A percentile compares a stretch with the other conserved stretches of the same genome.
Evolutionary conservation across 2,329 filamentous ascomycete species (phyloP).

Genomic region (Cordyceps militaris): DNA sequence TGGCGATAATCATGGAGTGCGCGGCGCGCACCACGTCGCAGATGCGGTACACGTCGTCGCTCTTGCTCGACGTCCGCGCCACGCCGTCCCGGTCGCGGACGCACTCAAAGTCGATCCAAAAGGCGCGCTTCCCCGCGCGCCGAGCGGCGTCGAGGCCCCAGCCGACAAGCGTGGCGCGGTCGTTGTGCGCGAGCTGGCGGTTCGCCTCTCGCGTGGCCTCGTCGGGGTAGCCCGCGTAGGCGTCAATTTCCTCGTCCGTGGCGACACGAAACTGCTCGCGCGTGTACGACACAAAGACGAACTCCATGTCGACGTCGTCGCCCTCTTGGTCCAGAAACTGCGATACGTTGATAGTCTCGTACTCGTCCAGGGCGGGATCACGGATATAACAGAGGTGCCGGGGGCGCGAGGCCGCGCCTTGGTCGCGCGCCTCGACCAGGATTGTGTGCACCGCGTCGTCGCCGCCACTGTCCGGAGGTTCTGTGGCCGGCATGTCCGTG

Average conservation of each 20-base stretch:
- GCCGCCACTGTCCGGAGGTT: too few relatives aligned
- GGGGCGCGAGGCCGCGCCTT: constrained; percentile 6
- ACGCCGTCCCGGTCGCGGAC: constrained; percentile 27
- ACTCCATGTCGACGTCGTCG: constrained; percentile 22
- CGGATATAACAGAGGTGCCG: constrained; percentile 21
- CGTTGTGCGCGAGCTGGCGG: constrained; percentile 16
- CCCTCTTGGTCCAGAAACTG: constrained; percentile 19
- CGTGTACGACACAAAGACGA: constrained; percentile 36
- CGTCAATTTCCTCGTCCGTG: constrained; percentile 18
- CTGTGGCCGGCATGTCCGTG: background rate
- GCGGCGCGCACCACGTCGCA: constrained; percentile 38
- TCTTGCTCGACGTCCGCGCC: constrained; percentile 21
- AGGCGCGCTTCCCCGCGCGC: constrained; percentile 30
- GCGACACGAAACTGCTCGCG: constrained; percentile 29
- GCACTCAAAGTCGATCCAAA: constrained; percentile 38
- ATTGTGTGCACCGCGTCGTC: background rate
- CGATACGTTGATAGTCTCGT: constrained; percentile 20
- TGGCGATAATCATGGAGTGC: constrained; percentile 33
- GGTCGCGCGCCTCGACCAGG: too few relatives aligned
- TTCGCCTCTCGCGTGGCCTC: constrained; percentile 17
- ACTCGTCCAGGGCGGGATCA: constrained; percentile 13
- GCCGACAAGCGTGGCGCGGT: constrained; percentile 24
- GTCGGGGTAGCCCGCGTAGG: constrained; percentile 12
- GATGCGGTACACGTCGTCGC: constrained; percentile 33
- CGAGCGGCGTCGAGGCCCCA: constrained; percentile 32